Evolutionary conservation across 179 eudicot genomes (phyloP), one percentile per base, ranked within the genome.

Genomic region (Actinidia arguta): DNA sequence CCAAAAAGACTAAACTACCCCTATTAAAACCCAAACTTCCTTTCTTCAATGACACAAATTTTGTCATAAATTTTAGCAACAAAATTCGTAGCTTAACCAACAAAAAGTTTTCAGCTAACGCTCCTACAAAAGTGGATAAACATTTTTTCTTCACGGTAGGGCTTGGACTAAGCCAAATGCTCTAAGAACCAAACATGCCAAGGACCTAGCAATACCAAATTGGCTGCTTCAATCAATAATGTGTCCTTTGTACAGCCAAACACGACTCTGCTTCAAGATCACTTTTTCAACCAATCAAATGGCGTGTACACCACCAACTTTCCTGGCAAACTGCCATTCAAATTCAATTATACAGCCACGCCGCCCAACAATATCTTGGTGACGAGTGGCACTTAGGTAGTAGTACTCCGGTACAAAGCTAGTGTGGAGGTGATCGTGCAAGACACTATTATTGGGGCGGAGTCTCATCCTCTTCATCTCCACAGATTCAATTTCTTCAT

Each of bases 401-500:
- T 74, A 79, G 85, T 75, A 54, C 75, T 88, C 7, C 80, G 82
- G 0, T 88, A 79, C 27, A 84, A 84, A 22, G 59, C 90, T 10
- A 81, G 78, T 10, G 89, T 88, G 75, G 89, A 88, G 79, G 2
- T 86, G 42, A 73, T 88, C 6, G 36, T 88, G 85, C 90, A 88
- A 59, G 90, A 79, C 18, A 88, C 90, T 0, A 84, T 88, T 24
- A 24, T 88, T 46, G 83, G 81, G 7, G 84, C 89, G 1, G 90
- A 88, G 75, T 80, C 83, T 51, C 90, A 88, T 55, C 90, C 87
- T 7, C 81, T 88, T 0, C 89, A 88, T 64, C 84, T 88, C 14
- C 90, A 88, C 48, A 87, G 90, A 0, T 85, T 81, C 79, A 85
- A 88, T 17, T 88, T 88, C 68, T 88, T 79, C n/a, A 83, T 88